Percentiles rank a stretch among this genome's conserved stretches.
Conservation (phyloP, 225 moss, liverwort and hornwort species). For the Sphagnum contortum region DNA sequence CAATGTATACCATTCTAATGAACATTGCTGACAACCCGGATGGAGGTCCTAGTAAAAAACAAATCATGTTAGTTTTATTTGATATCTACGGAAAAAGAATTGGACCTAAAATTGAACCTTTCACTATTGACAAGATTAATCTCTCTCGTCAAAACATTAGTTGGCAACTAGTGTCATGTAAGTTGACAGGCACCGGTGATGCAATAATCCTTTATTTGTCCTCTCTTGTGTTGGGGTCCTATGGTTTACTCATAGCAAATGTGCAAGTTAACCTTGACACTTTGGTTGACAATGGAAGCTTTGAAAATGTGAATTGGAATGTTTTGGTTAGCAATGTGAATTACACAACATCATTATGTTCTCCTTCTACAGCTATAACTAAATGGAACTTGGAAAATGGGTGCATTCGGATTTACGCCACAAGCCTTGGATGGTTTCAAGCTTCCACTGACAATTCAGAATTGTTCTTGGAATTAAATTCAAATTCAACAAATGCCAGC, state of each 20-base stretch:
- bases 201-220: slow-evolving; percentile 43
- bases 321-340: background rate
- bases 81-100: slow-evolving; percentile 20
- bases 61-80: slow-evolving; percentile 16
- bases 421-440: slow-evolving; percentile 7
- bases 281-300: slow-evolving; percentile 73
- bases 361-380: slow-evolving; percentile 16
- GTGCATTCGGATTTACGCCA: slow-evolving; percentile 12
- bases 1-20: slow-evolving; percentile 47
- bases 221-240: slow-evolving; percentile 44
- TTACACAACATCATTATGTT: slow-evolving; percentile 4
- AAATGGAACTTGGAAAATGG: slow-evolving; percentile 42
- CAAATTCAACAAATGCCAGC: background rate
- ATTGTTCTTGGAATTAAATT: slow-evolving; percentile 37
- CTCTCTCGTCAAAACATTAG: slow-evolving; percentile 4
- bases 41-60: slow-evolving; percentile 45
- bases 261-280: slow-evolving; percentile 34
- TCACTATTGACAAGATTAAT: slow-evolving; percentile 17
- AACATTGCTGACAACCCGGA: slow-evolving; percentile 64
- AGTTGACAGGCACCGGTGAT: slow-evolving; percentile 36
- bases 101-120: slow-evolving; percentile 1
- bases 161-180: slow-evolving; percentile 23
- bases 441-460: slow-evolving; percentile 23
- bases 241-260: slow-evolving; percentile 55
- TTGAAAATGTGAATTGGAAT: slow-evolving; percentile 15